phyloP scores from a whole-genome alignment of 345 rosid species.

The Hibiscus trionum region DNA sequence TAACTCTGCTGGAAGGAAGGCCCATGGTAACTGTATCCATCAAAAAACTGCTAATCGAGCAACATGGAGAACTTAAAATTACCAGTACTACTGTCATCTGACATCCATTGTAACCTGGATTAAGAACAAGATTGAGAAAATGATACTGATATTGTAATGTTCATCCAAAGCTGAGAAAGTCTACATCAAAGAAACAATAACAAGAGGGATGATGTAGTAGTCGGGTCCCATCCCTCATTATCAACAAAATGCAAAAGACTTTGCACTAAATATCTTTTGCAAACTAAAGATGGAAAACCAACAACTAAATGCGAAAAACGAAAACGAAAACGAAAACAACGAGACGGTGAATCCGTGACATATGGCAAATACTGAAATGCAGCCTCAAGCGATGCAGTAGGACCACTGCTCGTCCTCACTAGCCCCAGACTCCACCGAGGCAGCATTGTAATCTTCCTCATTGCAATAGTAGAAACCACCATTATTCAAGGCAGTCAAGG shows the following conservation, averaged over 20 bases:
- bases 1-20: slow-evolving; percentile 92
- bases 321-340: background rate
- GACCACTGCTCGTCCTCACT: slow-evolving; percentile 67
- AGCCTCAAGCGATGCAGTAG: slow-evolving; percentile 52
- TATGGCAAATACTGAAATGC: background rate
- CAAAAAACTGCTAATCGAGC: slow-evolving; percentile 49
- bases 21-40: slow-evolving; percentile 81
- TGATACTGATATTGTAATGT: too few species aligned
- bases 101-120: background rate
- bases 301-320: background rate
- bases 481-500: slow-evolving; percentile 48
- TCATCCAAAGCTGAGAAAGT: too few species aligned
- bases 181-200: too few species aligned
- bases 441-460: slow-evolving; percentile 33
- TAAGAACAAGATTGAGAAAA: background rate
- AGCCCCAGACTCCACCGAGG: slow-evolving; percentile 23
- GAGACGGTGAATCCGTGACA: background rate
- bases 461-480: slow-evolving; percentile 54
- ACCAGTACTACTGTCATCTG: background rate
- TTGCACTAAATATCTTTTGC: too few species aligned
- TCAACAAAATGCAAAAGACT: too few species aligned
- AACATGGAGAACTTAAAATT: background rate
- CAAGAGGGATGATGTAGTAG: too few species aligned
- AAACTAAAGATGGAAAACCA: background rate
- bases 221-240: too few species aligned